phyloP scores from a whole-genome alignment of 2,329 filamentous ascomycete species.

The Trichoderma brevicompactum region DNA sequence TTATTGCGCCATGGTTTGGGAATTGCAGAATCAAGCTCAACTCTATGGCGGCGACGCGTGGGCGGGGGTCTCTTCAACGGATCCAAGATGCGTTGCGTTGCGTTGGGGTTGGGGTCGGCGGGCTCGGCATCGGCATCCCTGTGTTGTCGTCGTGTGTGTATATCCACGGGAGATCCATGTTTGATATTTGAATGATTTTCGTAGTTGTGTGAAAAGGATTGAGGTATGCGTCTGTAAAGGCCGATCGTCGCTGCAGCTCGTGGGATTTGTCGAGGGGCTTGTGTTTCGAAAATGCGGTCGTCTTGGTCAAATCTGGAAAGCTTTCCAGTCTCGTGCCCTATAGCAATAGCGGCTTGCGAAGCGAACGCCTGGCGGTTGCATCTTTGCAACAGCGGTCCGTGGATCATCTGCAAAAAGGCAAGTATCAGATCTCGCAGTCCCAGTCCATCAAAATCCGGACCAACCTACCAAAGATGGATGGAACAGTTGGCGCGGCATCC shows the following conservation, averaged over 20 bases:
- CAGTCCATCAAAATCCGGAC: neutral
- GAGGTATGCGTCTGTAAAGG: neutral
- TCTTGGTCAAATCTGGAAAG: constrained; percentile 11
- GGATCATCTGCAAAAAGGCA: constrained; percentile 20
- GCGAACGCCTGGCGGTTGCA: neutral
- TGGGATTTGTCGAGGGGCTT: neutral
- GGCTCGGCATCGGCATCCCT: neutral
- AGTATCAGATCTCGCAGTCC: neutral
- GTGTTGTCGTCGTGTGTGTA: neutral
- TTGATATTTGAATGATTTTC: neutral
- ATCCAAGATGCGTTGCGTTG: neutral
- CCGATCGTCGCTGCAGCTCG: neutral
- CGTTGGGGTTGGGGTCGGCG: neutral
- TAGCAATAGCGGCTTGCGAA: constrained; percentile 24
- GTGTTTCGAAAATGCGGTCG: constrained; percentile 7
- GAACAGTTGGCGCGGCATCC: constrained; percentile 34
- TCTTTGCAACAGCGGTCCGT: constrained; percentile 4
- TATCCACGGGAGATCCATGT: neutral
- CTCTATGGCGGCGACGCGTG: neutral
- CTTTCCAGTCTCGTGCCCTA: neutral
- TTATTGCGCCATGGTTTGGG: constrained; percentile 16
- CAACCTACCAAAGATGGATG: constrained; percentile 34
- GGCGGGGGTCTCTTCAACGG: neutral
- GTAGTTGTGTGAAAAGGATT: neutral
- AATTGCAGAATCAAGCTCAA: neutral